A percentile compares a stretch with the other conserved stretches of the same genome.
Evolutionary conservation across 192 early-diverging fungal species (phyloP).

Genomic region (Backusella mclennaniae): DNA sequence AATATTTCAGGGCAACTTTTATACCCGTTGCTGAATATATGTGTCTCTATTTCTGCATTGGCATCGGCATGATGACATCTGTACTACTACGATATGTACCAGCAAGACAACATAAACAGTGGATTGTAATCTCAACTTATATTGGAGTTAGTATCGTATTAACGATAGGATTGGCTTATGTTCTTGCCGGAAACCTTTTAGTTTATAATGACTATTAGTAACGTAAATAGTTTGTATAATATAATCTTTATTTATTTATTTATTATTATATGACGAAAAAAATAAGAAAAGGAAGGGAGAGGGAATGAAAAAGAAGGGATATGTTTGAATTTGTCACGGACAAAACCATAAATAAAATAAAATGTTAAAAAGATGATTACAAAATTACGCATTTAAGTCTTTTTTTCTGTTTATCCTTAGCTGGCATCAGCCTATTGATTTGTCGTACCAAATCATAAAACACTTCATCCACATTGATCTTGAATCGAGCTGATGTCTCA

Average conservation of each 20-base stretch:
- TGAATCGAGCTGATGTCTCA: conserved; percentile 85
- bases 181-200: conserved; percentile 15
- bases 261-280: not conserved
- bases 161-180: conserved; percentile 8
- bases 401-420: conserved; percentile 47
- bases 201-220: conserved; percentile 30
- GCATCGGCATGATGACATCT: conserved; percentile 1
- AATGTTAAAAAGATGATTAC: conserved; percentile 1
- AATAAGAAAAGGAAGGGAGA: not conserved
- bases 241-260: not conserved
- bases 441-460: conserved; percentile 88
- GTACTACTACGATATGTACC: not conserved
- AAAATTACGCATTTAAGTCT: conserved; percentile 25
- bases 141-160: not conserved
- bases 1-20: conserved; percentile 23
- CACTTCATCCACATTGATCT: conserved; percentile 86
- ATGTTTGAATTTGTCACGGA: not conserved
- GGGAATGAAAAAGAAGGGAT: not conserved
- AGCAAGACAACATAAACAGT: not conserved
- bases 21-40: conserved; percentile 25
- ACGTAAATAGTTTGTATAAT: not conserved
- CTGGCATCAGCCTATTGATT: conserved; percentile 78
- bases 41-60: conserved; percentile 6
- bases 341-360: conserved; percentile 7
- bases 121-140: not conserved